Evolutionary conservation across 768 basidiomycete genomes (phyloP), one percentile per base, ranked within the genome.

Genomic region (Lactarius indigo): DNA sequence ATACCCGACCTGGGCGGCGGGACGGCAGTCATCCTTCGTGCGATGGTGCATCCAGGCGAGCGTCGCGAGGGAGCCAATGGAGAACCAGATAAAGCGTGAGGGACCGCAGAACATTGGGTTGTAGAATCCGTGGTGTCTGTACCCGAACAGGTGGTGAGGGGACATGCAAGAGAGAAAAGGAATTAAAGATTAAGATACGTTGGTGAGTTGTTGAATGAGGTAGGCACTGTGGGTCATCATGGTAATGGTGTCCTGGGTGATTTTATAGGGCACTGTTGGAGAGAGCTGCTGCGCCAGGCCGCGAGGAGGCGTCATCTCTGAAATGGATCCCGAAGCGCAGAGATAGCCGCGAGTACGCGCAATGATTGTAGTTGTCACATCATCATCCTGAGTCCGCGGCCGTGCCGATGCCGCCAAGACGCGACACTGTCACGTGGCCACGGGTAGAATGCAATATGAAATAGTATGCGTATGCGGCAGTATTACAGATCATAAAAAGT

Each of bases 61-160:
- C 0, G 78, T 77, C 31, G 68, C 71, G 3, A 76, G 77, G 7
- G 85, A 87, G 66, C 89, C 90, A 69, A 89, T 23, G 70, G 81
- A 10, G 79, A 91, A 89, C 89, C 89, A 91, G 73, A 90, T 35
- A 62, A 89, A 50, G 68, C 89, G 87, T 54, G 84, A 84, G n/a
- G 84, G 83, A 7, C 81, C 73, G 63, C 0, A 52, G 50, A 52
- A 64, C 42, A 68, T 37, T 54, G 42, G 63, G 17, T n/a, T 26
- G 8, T 15, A 50, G 26, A 9, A 23, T 3, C 13, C 6, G 26
- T 17, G 57, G 52, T 31, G 17, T 7, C 54, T 5, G 58, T 67
- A 12, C 50, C 52, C 41, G 6, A 47, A 47, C 4, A 18, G n/a
- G 23, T 50, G 42, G n/a, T 31, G 28, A 15, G 56, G 56, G 47